Conservation (phyloP, 345 rosid genomes). For the Populus euphratica region DNA sequence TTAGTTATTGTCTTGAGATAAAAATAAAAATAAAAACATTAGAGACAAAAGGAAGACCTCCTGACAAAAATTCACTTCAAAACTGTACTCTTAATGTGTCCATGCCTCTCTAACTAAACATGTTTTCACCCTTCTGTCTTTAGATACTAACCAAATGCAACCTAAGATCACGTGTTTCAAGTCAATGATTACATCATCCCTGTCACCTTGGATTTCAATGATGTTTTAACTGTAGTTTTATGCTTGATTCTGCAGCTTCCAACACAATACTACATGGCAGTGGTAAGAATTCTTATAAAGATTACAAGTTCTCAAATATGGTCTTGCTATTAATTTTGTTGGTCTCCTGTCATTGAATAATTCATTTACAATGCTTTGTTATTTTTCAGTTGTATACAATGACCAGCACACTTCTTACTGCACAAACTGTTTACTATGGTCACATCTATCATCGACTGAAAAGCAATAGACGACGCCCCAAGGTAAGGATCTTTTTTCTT, state of each 20-base stretch:
- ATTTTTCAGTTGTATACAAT: slow-evolving; percentile 57
- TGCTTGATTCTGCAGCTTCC: slow-evolving; percentile 68
- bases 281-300: slow-evolving; percentile 38
- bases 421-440: slow-evolving; percentile 65
- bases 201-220: background rate
- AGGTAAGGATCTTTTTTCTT: slow-evolving; percentile 31
- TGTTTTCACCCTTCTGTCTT: no score
- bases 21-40: no score
- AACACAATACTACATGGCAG: slow-evolving; percentile 74
- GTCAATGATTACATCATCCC: background rate
- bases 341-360: background rate
- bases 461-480: slow-evolving; percentile 25
- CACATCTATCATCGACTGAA: slow-evolving; percentile 53
- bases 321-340: background rate
- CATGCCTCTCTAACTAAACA: no score
- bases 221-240: slow-evolving; percentile 16
- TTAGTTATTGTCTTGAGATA: no score
- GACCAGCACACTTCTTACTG: slow-evolving; percentile 46
- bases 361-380: background rate
- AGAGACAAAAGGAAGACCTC: no score
- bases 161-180: background rate
- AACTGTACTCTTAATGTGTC: no score
- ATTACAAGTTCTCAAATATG: background rate
- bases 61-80: no score
- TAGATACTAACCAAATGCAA: no score